A percentile compares a stretch with the other conserved stretches of the same genome.
phyloP scores from a whole-genome alignment of 768 basidiomycete genomes.

The Podaxis sp. region DNA sequence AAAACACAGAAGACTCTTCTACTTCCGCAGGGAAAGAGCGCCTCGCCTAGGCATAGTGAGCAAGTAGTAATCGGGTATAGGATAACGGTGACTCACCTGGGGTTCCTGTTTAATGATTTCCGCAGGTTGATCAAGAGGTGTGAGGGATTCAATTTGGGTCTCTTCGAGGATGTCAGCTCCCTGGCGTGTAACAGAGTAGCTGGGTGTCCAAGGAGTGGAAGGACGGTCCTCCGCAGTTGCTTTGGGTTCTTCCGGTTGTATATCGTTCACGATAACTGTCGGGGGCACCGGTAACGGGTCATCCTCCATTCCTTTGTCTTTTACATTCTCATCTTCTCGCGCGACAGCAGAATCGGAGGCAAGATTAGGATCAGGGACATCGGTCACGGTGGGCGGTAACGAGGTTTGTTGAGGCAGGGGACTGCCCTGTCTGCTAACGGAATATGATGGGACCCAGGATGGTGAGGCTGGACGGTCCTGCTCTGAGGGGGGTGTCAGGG shows the following conservation, averaged over 20 bases:
- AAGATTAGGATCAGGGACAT: neutral
- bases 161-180: conserved; percentile 11
- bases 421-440: conserved; percentile 20
- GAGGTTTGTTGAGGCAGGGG: conserved; percentile 6
- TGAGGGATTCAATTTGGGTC: neutral
- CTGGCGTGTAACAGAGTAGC: conserved; percentile 18
- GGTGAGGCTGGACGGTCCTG: conserved; percentile 7
- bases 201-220: conserved; percentile 16
- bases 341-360: neutral
- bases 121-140: neutral
- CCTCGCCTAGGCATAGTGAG: neutral
- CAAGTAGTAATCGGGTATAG: neutral
- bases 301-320: neutral
- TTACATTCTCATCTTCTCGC: neutral
- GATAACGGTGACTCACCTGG: neutral
- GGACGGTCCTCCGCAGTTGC: conserved; percentile 9
- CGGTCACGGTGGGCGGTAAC: neutral
- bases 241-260: neutral
- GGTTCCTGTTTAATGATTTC: neutral
- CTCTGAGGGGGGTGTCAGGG: conserved; percentile 1
- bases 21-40: conserved; percentile 2
- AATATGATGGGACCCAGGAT: conserved; percentile 20
- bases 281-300: neutral
- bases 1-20: neutral
- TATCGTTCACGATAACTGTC: neutral